phyloP scores from a whole-genome alignment of 2,329 filamentous ascomycete genomes.

The Botrytis galanthina region DNA sequence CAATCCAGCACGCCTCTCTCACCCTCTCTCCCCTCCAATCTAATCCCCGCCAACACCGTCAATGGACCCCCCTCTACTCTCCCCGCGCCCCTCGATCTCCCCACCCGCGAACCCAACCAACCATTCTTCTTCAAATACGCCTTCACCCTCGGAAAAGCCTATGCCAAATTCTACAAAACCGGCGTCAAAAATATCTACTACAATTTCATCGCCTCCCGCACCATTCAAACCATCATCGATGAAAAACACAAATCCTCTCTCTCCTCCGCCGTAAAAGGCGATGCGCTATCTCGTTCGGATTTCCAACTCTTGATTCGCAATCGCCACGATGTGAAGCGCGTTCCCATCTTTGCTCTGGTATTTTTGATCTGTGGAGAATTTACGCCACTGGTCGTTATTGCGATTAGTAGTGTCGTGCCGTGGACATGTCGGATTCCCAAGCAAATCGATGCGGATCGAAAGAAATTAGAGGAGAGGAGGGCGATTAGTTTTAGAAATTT shows the following conservation, averaged over 20 bases:
- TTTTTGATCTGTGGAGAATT: conserved; percentile 81
- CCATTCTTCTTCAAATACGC: conserved; percentile 41
- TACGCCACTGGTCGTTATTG: conserved; percentile 74
- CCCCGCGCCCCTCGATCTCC: conserved; percentile 66
- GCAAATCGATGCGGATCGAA: conserved; percentile 62
- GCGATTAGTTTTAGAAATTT: conserved; percentile 47
- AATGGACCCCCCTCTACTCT: conserved; percentile 74
- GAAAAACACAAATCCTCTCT: conserved; percentile 40
- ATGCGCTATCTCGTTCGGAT: conserved; percentile 57
- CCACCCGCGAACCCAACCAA: conserved; percentile 49
- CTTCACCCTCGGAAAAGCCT: conserved; percentile 61
- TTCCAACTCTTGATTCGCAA: conserved; percentile 70
- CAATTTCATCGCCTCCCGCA: conserved; percentile 54
- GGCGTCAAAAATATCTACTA: conserved; percentile 72
- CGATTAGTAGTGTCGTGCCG: conserved; percentile 69
- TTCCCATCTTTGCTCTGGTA: conserved; percentile 75
- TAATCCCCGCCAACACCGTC: conserved; percentile 39
- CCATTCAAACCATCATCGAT: conserved; percentile 49
- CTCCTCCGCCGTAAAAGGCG: conserved; percentile 38
- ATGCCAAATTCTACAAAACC: conserved; percentile 82
- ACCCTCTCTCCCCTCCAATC: background rate
- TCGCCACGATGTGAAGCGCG: conserved; percentile 68
- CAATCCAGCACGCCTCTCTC: conserved; percentile 39
- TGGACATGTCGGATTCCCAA: conserved; percentile 78
- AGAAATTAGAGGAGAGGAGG: conserved; percentile 54